A percentile compares a stretch with the other conserved stretches of the same genome.
Conservation (phyloP, 2,329 filamentous ascomycete species). For the Xylaria multiplex region DNA sequence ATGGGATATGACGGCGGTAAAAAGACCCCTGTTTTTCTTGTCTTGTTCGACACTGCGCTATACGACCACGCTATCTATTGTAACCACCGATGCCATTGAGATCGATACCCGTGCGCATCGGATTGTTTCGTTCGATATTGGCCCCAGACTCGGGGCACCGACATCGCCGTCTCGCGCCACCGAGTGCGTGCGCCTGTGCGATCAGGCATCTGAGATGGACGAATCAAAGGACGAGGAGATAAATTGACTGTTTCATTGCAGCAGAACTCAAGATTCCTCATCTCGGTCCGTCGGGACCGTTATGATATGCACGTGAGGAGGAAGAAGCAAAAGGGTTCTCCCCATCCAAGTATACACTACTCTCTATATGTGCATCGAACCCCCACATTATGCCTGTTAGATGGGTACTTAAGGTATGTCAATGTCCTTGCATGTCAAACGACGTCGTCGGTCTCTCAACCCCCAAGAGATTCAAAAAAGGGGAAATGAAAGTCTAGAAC, state of each 20-base stretch:
- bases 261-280: conserved; percentile 13
- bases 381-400: conserved; percentile 1
- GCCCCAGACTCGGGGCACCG: conserved; percentile 5
- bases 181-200: conserved; percentile 10
- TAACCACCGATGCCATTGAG: conserved; percentile 28
- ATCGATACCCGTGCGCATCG: conserved; percentile 30
- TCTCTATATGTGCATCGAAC: not conserved
- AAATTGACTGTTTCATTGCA: conserved; percentile 22
- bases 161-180: conserved; percentile 16
- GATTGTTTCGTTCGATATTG: conserved; percentile 24
- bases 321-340: not conserved
- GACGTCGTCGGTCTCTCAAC: conserved; percentile 2
- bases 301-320: conserved; percentile 18
- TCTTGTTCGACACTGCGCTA: not conserved
- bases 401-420: not conserved
- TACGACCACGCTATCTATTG: not conserved
- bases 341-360: not conserved
- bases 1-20: conserved; percentile 13
- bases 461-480: conserved; percentile 9
- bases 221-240: not conserved
- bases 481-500: conserved; percentile 29
- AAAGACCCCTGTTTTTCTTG: conserved; percentile 17
- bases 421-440: conserved; percentile 12
- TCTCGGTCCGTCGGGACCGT: conserved; percentile 25
- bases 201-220: not conserved